Base-by-base conservation (phyloP, 345 rosid genomes). In the Linum usitatissimum region DNA sequence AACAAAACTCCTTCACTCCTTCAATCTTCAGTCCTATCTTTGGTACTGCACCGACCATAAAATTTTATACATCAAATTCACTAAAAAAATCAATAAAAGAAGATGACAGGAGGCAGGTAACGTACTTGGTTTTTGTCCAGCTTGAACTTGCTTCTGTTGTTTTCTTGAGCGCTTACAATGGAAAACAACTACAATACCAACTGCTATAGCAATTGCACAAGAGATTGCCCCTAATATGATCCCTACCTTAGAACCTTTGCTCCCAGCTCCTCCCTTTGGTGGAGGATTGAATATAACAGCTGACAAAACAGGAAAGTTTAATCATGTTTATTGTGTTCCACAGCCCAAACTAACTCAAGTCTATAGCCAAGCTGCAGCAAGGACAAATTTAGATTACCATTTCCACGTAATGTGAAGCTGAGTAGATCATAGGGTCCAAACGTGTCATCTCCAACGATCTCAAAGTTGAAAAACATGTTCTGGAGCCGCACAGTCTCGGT, bases 361-460 rank as follows among this genome's bases (percentile, higher is more conserved):
- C 51, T 45, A 10, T 45, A 45, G 4, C 51, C 15, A 34, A 34
- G 38, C 38, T 4, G 38, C 38, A 34, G 38, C 38, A 34, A 34
- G 6, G 8, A 34, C 38, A 34, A 45, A 45, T 9, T 45, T 45
- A 3, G 17, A 13, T 45, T 45, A 45, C 51, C 51, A 45, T 45
- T 45, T 67, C 83, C 80, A 0, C 45, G 38, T 57, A 60, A 70
- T 10, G 71, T 60, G 62, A 81, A 81, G 56, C 59, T 30, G 20
- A 83, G 63, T 66, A 84, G 60, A 70, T 83, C 86, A 61, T 84
- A 83, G 0, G 90, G 86, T 34, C 86, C 85, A 66, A 71, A 81
- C 15, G 42, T 45, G 63, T 79, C 85, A 61, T 3, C 66, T 2
- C 55, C 1, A 15, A 19, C 21, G 4, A 83, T 60, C 1, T 42